phyloP scores from a whole-genome alignment of 2,329 filamentous ascomycete species.

The Taxawa tesnikishii region DNA sequence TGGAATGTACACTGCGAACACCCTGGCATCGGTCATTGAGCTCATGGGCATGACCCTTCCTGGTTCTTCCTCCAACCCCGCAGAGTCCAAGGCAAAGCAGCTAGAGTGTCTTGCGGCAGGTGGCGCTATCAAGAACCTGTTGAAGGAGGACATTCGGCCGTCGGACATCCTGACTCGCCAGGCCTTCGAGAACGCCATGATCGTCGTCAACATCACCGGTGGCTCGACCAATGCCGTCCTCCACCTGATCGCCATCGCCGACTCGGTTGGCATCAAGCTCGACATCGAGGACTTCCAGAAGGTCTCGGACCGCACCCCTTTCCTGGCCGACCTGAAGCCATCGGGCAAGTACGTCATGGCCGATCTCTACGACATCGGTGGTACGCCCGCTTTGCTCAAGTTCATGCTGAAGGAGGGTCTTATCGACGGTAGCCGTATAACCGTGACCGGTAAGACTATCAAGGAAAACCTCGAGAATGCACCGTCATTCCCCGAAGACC shows the following conservation, averaged over 20 bases:
- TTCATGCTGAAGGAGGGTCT: slow-evolving; percentile 37
- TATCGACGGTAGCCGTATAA: slow-evolving; percentile 35
- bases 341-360: slow-evolving; percentile 43
- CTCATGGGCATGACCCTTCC: slow-evolving; percentile 39
- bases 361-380: slow-evolving; percentile 45
- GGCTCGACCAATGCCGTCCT: slow-evolving; percentile 40
- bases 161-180: slow-evolving; percentile 36
- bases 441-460: slow-evolving; percentile 38
- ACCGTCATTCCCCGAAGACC: slow-evolving; percentile 53
- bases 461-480: slow-evolving; percentile 40
- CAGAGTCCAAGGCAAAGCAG: slow-evolving; percentile 37
- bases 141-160: slow-evolving; percentile 38
- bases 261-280: slow-evolving; percentile 37
- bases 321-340: slow-evolving; percentile 39
- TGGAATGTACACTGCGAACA: slow-evolving; percentile 55
- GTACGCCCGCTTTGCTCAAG: slow-evolving; percentile 37
- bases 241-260: slow-evolving; percentile 38
- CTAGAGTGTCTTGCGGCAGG: slow-evolving; percentile 37
- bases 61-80: slow-evolving; percentile 38
- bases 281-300: slow-evolving; percentile 40
- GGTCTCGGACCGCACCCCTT: slow-evolving; percentile 36
- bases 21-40: slow-evolving; percentile 39
- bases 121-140: slow-evolving; percentile 36
- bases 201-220: slow-evolving; percentile 37
- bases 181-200: slow-evolving; percentile 40